Conservation (phyloP, 75 land plant species). For the Sequoia sempervirens region DNA sequence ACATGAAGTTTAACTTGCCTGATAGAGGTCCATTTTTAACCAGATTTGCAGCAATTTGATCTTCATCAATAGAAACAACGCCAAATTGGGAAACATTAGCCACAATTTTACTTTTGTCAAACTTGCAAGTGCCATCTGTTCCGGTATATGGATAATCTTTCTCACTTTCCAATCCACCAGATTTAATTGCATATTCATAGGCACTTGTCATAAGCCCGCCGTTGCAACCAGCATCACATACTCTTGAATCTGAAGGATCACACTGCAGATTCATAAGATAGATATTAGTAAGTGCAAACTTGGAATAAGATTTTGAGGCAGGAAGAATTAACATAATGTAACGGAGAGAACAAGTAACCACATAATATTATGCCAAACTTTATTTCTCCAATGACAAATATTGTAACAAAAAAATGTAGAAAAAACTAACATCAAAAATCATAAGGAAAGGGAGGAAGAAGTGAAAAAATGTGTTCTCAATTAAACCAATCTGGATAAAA, state of each 20-base stretch:
- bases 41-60: slow-evolving; percentile 91
- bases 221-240: slow-evolving; percentile 91
- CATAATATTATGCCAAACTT: background rate
- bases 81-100: slow-evolving; percentile 77
- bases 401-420: background rate
- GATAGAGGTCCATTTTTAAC: slow-evolving; percentile 90
- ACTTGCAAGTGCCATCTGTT: slow-evolving; percentile 57
- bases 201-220: slow-evolving; percentile 97
- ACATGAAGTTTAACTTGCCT: slow-evolving; percentile 27
- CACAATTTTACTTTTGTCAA: slow-evolving; percentile 72
- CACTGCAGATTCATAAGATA: slow-evolving; percentile 48
- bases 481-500: background rate
- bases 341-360: background rate
- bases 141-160: slow-evolving; percentile 90
- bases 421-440: background rate
- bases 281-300: background rate
- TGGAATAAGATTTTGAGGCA: background rate
- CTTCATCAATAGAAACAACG: slow-evolving; percentile 78
- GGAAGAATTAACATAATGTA: background rate
- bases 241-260: slow-evolving; percentile 61
- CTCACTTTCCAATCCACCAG: slow-evolving; percentile 85
- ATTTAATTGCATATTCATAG: slow-evolving; percentile 62
- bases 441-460: background rate
- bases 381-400: background rate
- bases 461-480: background rate